phyloP scores from a whole-genome alignment of 2,329 filamentous ascomycete species.

The Calonectria pauciramosa region DNA sequence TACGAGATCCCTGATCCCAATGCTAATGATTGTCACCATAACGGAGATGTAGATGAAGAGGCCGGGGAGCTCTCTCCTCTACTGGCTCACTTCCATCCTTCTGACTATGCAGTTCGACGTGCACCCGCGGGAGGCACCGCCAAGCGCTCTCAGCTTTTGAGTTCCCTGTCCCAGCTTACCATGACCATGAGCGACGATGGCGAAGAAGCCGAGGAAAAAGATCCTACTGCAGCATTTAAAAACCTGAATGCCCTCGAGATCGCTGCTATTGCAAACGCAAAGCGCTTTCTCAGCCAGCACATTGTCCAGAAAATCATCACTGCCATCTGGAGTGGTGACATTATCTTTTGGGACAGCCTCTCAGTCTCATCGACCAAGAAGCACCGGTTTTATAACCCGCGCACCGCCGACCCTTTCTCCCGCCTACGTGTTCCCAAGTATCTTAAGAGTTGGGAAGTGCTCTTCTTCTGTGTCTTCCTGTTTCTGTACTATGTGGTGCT shows the following conservation, averaged over 20 bases:
- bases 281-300: slow-evolving; percentile 85
- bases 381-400: slow-evolving; percentile 80
- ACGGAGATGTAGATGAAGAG: slow-evolving; percentile 53
- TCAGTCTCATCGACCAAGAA: slow-evolving; percentile 80
- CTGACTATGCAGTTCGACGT: slow-evolving; percentile 36
- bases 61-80: slow-evolving; percentile 64
- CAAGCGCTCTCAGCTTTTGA: slow-evolving; percentile 64
- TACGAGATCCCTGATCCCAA: slow-evolving; percentile 74
- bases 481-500: slow-evolving; percentile 89
- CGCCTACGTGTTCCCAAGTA: slow-evolving; percentile 85
- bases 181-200: slow-evolving; percentile 51
- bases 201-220: slow-evolving; percentile 61
- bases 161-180: slow-evolving; percentile 69
- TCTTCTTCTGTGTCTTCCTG: slow-evolving; percentile 84
- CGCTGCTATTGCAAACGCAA: slow-evolving; percentile 83
- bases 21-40: slow-evolving; percentile 29
- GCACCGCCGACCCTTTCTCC: slow-evolving; percentile 79
- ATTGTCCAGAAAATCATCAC: slow-evolving; percentile 87
- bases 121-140: slow-evolving; percentile 54
- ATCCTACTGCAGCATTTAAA: slow-evolving; percentile 80
- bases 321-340: slow-evolving; percentile 88
- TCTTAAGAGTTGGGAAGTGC: slow-evolving; percentile 85
- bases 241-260: slow-evolving; percentile 90
- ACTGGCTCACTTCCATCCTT: slow-evolving; percentile 52
- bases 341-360: slow-evolving; percentile 89